Evolutionary conservation across 768 basidiomycete species (phyloP), one percentile per base, ranked within the genome.

Genomic region (Xerocomellus intermedius): DNA sequence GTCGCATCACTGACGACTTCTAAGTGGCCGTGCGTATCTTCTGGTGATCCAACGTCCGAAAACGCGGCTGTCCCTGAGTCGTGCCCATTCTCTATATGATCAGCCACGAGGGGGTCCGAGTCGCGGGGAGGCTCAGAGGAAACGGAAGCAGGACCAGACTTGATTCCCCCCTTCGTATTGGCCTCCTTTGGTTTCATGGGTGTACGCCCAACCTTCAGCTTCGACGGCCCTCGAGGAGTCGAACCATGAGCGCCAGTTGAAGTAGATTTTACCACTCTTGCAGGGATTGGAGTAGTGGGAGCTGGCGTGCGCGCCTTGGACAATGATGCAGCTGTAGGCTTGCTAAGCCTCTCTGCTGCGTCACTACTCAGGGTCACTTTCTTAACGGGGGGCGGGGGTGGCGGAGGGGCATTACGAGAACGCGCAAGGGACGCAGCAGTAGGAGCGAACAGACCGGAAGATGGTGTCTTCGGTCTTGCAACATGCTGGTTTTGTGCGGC

Each of bases 401-500:
- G 72, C 2, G 76, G 75, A 8, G 74, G 75, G 0, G 80, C 77
- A 63, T 79, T 82, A 46, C 87, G 84, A 33, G 85, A 77, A 47
- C 77, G 80, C 0, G 91, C 91, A 8, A 92, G 80, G 9, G 89
- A 90, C 4, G 90, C 87, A 0, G 89, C 91, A 1, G 91, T 93
- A 1, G 91, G 91, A 8, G 91, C 89, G 64, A 86, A 91, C 21
- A 91, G 69, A 13, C 87, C 85, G 2, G 82, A 75, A 6, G 83
- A 80, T 3, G 86, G 83, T 0, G 85, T 85, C 71, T 85, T 88
- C 35, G 82, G 79, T 52, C 80, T 77, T 28, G 64, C 8, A 22
- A 54, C 47, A 42, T 60, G 26, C 4, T 57, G 57, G 44, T 63
- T 49, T 16, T 64, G 69, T 42, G 48, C 30, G 9, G 55, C 49